Percentiles rank a stretch among this genome's conserved stretches.
Conservation (phyloP, 2,329 filamentous ascomycete species). For the Fusarium haematococcum region DNA sequence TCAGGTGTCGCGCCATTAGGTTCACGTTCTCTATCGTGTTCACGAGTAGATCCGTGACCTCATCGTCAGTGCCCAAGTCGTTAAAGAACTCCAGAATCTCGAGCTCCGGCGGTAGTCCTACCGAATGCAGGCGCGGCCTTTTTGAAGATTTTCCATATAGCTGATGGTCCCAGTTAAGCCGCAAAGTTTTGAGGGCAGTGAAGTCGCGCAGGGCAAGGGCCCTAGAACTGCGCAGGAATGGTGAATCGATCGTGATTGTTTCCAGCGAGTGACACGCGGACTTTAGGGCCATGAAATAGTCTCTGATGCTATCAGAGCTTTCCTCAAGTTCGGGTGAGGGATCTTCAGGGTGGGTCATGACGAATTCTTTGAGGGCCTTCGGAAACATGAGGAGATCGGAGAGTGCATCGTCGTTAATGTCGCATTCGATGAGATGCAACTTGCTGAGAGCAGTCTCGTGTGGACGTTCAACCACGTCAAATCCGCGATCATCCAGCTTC, state of each 20-base stretch:
- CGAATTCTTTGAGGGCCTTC: conserved; percentile 58
- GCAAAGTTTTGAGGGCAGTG: conserved; percentile 53
- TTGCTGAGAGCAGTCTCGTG: conserved; percentile 58
- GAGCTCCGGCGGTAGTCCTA: conserved; percentile 59
- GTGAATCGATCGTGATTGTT: conserved; percentile 59
- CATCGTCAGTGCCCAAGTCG: conserved; percentile 59
- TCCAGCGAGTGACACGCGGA: conserved; percentile 57
- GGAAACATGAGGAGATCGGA: conserved; percentile 57
- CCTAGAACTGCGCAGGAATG: conserved; percentile 53
- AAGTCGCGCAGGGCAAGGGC: conserved; percentile 60
- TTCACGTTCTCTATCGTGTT: conserved; percentile 54
- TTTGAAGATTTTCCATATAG: conserved; percentile 59
- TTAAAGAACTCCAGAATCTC: conserved; percentile 61
- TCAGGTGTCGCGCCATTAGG: conserved; percentile 52
- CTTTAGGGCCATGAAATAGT: conserved; percentile 59
- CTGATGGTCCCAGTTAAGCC: conserved; percentile 61
- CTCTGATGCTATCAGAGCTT: conserved; percentile 58
- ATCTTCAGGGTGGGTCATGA: conserved; percentile 58
- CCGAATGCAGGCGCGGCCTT: conserved; percentile 59
- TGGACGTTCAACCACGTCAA: conserved; percentile 61
- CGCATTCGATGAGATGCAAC: conserved; percentile 62
- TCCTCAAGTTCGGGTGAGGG: conserved; percentile 58
- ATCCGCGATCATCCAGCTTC: conserved; percentile 59
- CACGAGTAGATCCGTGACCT: conserved; percentile 59
- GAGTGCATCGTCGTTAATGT: conserved; percentile 59